Evolutionary conservation across 73 alveolate genomes (phyloP), one percentile per base, ranked within the genome.

Genomic region (Paramecium octaurelia): DNA sequence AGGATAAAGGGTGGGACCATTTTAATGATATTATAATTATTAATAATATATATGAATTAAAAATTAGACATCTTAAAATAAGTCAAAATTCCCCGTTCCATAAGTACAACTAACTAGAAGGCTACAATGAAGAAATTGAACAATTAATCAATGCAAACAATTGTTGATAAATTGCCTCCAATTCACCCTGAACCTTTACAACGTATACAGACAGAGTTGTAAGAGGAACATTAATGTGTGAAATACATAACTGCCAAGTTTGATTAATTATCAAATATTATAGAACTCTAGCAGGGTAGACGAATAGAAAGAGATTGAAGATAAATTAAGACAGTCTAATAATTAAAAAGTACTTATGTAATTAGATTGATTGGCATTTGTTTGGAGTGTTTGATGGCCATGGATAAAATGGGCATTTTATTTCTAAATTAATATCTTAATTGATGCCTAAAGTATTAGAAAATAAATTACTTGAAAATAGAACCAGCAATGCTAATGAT

Each of bases 341-440:
- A 12, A 3, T 64, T 3, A 64, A 64, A 7, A 64, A 64, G 27
- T 34, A 64, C 48, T 34, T 64, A 31, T 64, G 84, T 34, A 64
- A 34, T 64, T 5, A 64, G 31, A 64, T 64, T 27, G 88, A 71
- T 71, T 48, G 71, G 58, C 42, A 38, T 40, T 71, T 64, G 7
- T 68, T 89, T 44, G 94, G 89, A 34, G 84, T 89, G 21, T 77
- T 77, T 24, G 94, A 89, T 89, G 94, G 94, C 2, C 94, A 89
- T 70, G 94, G 94, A 44, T 43, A 59, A 29, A 89, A 89, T 69
- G 94, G 94, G 10, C 94, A 89, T 71, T 16, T 71, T 35, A 68
- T 89, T 44, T 70, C 92, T 0, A 48, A 73, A 60, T 71, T 89
- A 9, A 64, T 64, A 11, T 64, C 84, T 11, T 8, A 42, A 64